Conservation (phyloP, 2,329 filamentous ascomycete genomes). For the Pyrenophora tritici-repentis region DNA sequence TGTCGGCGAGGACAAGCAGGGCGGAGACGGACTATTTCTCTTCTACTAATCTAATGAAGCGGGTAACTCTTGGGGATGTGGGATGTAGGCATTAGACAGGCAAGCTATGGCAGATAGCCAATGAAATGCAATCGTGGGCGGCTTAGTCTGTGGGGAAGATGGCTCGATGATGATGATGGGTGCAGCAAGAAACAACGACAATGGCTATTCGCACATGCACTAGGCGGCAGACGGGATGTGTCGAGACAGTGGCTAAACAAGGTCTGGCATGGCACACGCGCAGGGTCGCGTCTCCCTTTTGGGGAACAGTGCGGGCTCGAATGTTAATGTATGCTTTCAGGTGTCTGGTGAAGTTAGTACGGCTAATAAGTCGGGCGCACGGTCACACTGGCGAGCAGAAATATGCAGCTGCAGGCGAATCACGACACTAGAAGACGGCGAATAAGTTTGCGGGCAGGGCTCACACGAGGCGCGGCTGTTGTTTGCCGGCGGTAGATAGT, state of each 20-base stretch:
- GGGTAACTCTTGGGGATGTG: neutral
- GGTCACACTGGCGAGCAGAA: slow-evolving; percentile 23
- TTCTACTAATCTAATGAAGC: slow-evolving; percentile 32
- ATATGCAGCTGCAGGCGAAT: slow-evolving; percentile 21
- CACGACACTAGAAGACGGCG: slow-evolving; percentile 13
- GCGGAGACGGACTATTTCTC: slow-evolving; percentile 36
- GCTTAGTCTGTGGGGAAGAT: too few relatives aligned
- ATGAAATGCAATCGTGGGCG: neutral
- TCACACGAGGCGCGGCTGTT: neutral
- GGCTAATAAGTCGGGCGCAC: slow-evolving; percentile 20
- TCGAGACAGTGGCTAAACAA: slow-evolving; percentile 12
- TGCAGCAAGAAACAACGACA: neutral
- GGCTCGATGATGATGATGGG: neutral
- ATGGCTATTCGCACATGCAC: neutral
- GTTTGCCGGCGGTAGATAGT: neutral
- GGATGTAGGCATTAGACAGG: neutral
- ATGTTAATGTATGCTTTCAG: slow-evolving; percentile 7
- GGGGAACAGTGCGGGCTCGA: slow-evolving; percentile 3
- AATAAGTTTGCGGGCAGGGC: slow-evolving; percentile 8
- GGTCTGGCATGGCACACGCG: slow-evolving; percentile 10
- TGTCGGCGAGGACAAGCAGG: slow-evolving; percentile 47
- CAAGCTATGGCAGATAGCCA: slow-evolving; percentile 16
- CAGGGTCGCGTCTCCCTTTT: slow-evolving; percentile 1
- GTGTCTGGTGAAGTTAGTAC: slow-evolving; percentile 7
- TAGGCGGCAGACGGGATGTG: neutral